Evolutionary conservation across 441 rosid genomes (phyloP), one percentile per base, ranked within the genome.

Genomic region (Corymbia citriodora): DNA sequence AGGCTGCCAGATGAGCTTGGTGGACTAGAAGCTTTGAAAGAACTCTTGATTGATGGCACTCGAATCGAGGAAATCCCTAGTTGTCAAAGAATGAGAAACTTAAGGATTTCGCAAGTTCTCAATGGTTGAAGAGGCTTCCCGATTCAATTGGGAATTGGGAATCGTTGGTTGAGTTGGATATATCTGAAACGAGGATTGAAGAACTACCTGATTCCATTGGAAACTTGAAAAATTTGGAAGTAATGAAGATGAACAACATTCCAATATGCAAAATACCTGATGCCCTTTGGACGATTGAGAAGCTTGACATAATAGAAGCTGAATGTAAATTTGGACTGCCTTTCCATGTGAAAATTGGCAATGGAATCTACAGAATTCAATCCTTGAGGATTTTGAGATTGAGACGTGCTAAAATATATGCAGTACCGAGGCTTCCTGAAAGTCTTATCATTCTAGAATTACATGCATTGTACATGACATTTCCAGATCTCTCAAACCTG

Each of bases 171-270:
- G 12, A 70, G 4, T 16, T 70, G 23, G 0, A 31, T 2, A 31
- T 31, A 17, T 0, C 0, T 4, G 1, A 0, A 0, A 3, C 3
- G 2, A 0, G 2, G 5, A 14, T 65, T 9, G 7, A 14, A 29
- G 19, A n/a, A 65, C 72, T 68, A 1, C 72, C 18, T 0, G 4
- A 29, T 63, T 63, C 17, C 70, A 29, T 29, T 0, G 18, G 2
- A 25, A 25, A 25, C 7, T 61, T 61, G 68, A 5, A 61, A 25
- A 61, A 10, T 0, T 61, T 61, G 68, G 1, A 27, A 61, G n/a
- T 61, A 27, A 8, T 27, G 68, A 5, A 11, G 3, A 27, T 61
- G 68, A n/a, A n/a, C 13, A 14, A 2, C 55, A 14, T 14, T 1
- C 0, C 1, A 53, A 53, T n/a, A n/a, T n/a, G 55, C 17, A 53